Evolutionary conservation across 1,139 yeast genomes (phyloP), one percentile per base, ranked within the genome.

Genomic region (Suhomyces anneliseae): DNA sequence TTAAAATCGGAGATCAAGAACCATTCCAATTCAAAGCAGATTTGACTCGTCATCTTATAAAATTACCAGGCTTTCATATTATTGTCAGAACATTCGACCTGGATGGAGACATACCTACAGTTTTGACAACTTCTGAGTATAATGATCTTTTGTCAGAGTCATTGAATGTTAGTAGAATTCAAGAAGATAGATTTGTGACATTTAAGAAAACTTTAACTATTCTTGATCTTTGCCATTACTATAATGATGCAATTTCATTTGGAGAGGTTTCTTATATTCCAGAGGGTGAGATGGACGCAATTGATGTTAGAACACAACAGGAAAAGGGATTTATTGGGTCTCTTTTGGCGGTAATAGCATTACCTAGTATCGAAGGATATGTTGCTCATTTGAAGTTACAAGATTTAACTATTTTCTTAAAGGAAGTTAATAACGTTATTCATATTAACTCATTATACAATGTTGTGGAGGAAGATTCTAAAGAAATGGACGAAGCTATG

Each of bases 41-140:
- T 15, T 45, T 47, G 37, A 57, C 57, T 15, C 52, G 50, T 33
- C 47, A 50, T 38, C 58, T 58, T 36, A 42, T 59, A 7, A 46
- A 45, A 24, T 36, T 59, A 5, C 46, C 48, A 5, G 42, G 44
- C 8, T 44, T 34, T 31, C 51, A 46, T 31, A 48, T 47, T 9
- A 44, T 40, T 26, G 24, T 29, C n/a, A 40, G 33, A 14, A 27
- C 26, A 8, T 27, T 37, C n/a, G 33, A 41, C 6, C 3, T 9
- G 8, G 9, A 11, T 10, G 44, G 35, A 24, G 14, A 15, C 6
- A 9, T 8, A 1, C 44, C 44, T 6, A 33, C 37, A 11, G 37
- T 42, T 15, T 12, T 42, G 35, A 34, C 36, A 3, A 33, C 27
- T 24, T 27, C 24, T 7, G 37, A 34, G 6, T 42, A 42, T 14